phyloP scores from a whole-genome alignment of 352 stramenopile genomes.

The Phytophthora sp. region DNA sequence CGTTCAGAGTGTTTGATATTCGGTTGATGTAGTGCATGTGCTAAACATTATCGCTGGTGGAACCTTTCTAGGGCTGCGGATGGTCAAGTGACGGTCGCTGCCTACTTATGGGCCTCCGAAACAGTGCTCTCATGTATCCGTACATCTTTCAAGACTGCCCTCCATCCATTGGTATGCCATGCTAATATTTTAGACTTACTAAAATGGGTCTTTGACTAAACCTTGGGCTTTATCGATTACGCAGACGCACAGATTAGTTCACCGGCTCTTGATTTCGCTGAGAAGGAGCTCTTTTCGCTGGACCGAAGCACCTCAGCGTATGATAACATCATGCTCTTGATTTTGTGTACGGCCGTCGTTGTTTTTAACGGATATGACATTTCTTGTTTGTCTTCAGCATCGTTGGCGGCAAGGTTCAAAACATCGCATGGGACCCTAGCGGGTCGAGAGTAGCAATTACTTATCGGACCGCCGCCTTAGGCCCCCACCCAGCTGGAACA shows the following conservation, averaged over 20 bases:
- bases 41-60: background rate
- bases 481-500: slow-evolving; percentile 33
- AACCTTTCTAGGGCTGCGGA: slow-evolving; percentile 48
- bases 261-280: slow-evolving; percentile 67
- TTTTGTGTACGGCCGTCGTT: too few relatives aligned
- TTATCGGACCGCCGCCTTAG: slow-evolving; percentile 38
- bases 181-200: background rate
- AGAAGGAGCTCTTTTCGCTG: slow-evolving; percentile 65
- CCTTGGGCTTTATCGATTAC: background rate
- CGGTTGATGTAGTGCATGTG: background rate
- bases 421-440: slow-evolving; percentile 75
- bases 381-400: slow-evolving; percentile 43
- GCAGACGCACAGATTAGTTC: slow-evolving; percentile 79
- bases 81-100: slow-evolving; percentile 79
- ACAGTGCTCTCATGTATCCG: slow-evolving; percentile 65
- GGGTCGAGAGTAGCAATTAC: slow-evolving; percentile 70
- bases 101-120: slow-evolving; percentile 68
- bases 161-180: slow-evolving; percentile 59
- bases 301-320: slow-evolving; percentile 70
- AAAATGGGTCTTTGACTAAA: background rate
- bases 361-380: background rate
- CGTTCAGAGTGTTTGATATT: slow-evolving; percentile 1
- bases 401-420: slow-evolving; percentile 65
- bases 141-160: slow-evolving; percentile 69
- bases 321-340: slow-evolving; percentile 1